Base-by-base conservation (phyloP, 2,329 filamentous ascomycete genomes). In the Eutypa lata region DNA sequence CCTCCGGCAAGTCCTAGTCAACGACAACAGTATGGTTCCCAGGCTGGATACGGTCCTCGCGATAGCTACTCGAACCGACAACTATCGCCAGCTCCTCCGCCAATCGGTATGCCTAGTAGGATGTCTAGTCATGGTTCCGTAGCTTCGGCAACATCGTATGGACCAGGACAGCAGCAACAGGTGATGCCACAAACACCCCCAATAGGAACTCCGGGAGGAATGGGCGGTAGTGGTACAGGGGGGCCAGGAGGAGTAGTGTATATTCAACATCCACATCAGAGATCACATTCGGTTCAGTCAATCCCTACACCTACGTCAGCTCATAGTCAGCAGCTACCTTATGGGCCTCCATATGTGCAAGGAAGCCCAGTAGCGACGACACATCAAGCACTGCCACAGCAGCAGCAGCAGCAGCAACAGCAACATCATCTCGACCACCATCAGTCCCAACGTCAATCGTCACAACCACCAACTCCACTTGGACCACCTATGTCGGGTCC, bases 271-370 rank as follows among this genome's bases (percentile, higher is more conserved):
- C 61, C 71, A 46, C 73, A 74, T 52, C 72, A 74, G 57, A 68
- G 81, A 61, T 82, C 83, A 42, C 79, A 79, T 52, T 86, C 83
- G 21, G 72, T 77, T 6, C 80, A 85, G 51, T 85, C 83, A 13
- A 79, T 76, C 24, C 72, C 81, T 11, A 86, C 83, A 35, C 82
- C 82, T n/a, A 84, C 81, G 7, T 84, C 82, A 38, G 78, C 82
- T 16, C 82, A 84, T 46, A 80, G 78, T 62, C 82, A 85, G 66
- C 78, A 78, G 45, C 75, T 60, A 28, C 54, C 76, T 8, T 82
- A 78, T 59, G 77, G 76, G 13, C 67, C 71, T 51, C 73, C 78
- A 26, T 81, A 78, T 57, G 68, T 65, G 22, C 80, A 82, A 55
- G 76, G 75, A 38, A 86, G 82, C 60, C 83, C 83, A 47, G 67